phyloP scores from a whole-genome alignment of 805 yeast species.

The Nakazawaea ernobii region DNA sequence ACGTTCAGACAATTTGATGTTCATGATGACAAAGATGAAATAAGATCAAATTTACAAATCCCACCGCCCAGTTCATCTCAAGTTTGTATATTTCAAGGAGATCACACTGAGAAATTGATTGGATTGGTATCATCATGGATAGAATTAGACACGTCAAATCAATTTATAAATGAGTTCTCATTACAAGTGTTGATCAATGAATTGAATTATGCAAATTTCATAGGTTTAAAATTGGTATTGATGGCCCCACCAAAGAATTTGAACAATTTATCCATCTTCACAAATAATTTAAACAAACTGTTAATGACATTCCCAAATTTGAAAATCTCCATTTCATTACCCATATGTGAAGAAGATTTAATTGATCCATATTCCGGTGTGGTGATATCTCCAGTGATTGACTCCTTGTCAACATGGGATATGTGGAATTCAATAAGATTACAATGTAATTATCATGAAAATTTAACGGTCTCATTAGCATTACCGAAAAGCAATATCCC shows the following conservation, averaged over 20 bases:
- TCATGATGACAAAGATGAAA: constrained; percentile 9
- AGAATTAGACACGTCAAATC: constrained; percentile 54
- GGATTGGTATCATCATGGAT: constrained; percentile 65
- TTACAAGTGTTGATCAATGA: constrained; percentile 55
- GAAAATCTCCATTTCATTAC: constrained; percentile 41
- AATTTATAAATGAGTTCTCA: constrained; percentile 44
- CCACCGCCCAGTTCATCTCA: constrained; percentile 37
- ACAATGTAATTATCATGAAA: constrained; percentile 45
- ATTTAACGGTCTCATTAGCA: constrained; percentile 67
- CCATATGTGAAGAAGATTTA: constrained; percentile 38
- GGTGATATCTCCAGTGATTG: constrained; percentile 22
- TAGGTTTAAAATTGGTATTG: constrained; percentile 51
- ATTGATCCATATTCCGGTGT: constrained; percentile 19
- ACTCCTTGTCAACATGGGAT: constrained; percentile 63
- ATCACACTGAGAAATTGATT: constrained; percentile 35
- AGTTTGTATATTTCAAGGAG: constrained; percentile 36
- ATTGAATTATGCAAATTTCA: constrained; percentile 49
- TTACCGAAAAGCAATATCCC: constrained; percentile 60
- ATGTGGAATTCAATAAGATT: constrained; percentile 64
- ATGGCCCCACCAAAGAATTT: constrained; percentile 62
- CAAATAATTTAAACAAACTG: constrained; percentile 29
- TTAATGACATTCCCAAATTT: constrained; percentile 24
- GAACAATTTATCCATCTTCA: constrained; percentile 44
- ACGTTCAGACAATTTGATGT: constrained; percentile 23
- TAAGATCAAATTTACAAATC: constrained; percentile 20